phyloP scores from a whole-genome alignment of 1,284 basidiomycete species.

The Cystobasidium sp. region DNA sequence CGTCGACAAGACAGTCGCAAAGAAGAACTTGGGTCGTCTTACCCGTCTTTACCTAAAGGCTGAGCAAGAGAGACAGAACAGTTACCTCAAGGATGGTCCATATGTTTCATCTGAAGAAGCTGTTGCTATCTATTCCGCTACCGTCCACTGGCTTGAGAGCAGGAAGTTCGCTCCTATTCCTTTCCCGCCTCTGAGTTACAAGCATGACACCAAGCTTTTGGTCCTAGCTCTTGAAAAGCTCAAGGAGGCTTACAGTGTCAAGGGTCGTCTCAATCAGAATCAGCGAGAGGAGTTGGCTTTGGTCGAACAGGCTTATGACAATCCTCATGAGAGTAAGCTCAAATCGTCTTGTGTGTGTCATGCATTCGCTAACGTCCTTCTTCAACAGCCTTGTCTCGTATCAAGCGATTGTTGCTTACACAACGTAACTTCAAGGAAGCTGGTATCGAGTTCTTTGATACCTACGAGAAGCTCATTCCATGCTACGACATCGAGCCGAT shows the following conservation, averaged over 20 bases:
- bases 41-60: conserved; percentile 87
- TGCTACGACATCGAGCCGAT: conserved; percentile 98
- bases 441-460: conserved; percentile 72
- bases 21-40: conserved; percentile 75
- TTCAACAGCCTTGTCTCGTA: conserved; percentile 75
- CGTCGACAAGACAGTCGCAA: conserved; percentile 98
- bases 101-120: conserved; percentile 97
- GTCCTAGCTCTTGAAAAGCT: conserved; percentile 93
- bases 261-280: conserved; percentile 92
- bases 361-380: conserved; percentile 33
- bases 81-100: conserved; percentile 94
- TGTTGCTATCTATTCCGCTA: conserved; percentile 94
- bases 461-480: conserved; percentile 89
- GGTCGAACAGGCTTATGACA: conserved; percentile 95
- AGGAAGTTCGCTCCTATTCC: conserved; percentile 96
- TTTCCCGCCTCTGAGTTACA: conserved; percentile 96
- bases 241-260: conserved; percentile 98
- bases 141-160: conserved; percentile 95
- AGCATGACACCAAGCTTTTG: conserved; percentile 94
- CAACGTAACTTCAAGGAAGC: conserved; percentile 97
- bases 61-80: conserved; percentile 95
- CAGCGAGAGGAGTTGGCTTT: conserved; percentile 94
- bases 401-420: conserved; percentile 91
- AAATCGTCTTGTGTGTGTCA: not conserved
- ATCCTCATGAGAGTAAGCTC: conserved; percentile 79